Evolutionary conservation across 192 early-diverging fungal species (phyloP), one percentile per base, ranked within the genome.

Genomic region (Pilaira anomala): DNA sequence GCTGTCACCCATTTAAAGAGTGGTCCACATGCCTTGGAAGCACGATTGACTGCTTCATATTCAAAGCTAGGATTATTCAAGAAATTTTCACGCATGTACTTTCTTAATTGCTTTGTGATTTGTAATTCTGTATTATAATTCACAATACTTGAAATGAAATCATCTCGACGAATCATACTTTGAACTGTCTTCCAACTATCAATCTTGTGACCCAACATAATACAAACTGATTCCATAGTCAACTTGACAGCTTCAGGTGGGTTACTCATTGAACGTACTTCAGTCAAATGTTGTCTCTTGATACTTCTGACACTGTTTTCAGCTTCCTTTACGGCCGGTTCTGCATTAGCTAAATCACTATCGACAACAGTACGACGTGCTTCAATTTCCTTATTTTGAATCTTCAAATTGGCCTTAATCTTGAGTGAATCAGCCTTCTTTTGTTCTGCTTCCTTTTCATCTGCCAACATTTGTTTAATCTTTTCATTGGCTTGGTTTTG

Each of bases 1-100:
- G 98, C 98, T 62, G 90, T 86, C 0, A 93, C 98, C 98, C 98
- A 99, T 76, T 96, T 88, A 22, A 94, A 93, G 30, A 99, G 77
- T 24, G 98, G 98, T 7, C 98, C 98, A 76, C 98, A 99, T 3
- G 98, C 98, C 73, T 93, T 96, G 71, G 87, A 90, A 16, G 98
- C 98, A 58, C 92, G 89, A 74, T 94, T 97, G n/a, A 99, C 94
- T 2, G 78, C 76, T 66, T 99, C 98, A 72, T 93, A 98, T 73
- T 92, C 94, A 69, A 86, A 99, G 63, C 82, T 84, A 44, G 96
- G 90, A 48, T 95, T 87, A 63, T 69, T 81, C 39, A 99, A 68
- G 74, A 88, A 99, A 21, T 83, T 82, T 22, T 73, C 69, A 16
- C 80, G 83, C 79, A 99, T 88, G 46, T 86, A 85, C 29, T 96